A percentile compares a stretch with the other conserved stretches of the same genome.
Conservation (phyloP, 2,329 filamentous ascomycete genomes). For the Coccinonectria pachysandricola region DNA sequence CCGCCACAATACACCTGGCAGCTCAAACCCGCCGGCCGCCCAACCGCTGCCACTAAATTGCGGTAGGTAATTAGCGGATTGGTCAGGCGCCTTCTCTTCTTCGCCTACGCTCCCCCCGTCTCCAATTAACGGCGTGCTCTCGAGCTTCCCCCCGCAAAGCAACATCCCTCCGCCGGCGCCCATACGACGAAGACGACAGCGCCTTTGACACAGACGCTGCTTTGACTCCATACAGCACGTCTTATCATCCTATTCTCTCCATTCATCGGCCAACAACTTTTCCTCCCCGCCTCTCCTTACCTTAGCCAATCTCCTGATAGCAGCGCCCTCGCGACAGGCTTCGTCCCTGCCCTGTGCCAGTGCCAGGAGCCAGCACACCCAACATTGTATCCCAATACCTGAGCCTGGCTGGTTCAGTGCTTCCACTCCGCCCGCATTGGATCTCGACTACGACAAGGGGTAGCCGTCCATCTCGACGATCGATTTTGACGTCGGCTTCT, state of each 20-base stretch:
- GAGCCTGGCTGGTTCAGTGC: constrained; percentile 23
- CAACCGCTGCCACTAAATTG: neutral
- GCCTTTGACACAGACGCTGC: constrained; percentile 7
- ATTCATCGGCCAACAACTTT: constrained; percentile 1
- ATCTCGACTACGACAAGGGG: too few species aligned
- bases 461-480: too few species aligned
- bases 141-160: constrained; percentile 18
- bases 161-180: constrained; percentile 15
- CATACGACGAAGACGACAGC: constrained; percentile 14
- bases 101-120: constrained; percentile 7
- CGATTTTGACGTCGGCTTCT: constrained; percentile 7
- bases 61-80: too few species aligned
- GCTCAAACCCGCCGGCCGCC: neutral
- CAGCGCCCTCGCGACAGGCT: neutral
- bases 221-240: neutral
- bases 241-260: neutral
- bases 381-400: constrained; percentile 11
- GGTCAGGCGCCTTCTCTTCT: constrained; percentile 2
- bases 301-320: neutral
- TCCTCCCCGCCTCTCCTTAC: constrained; percentile 4
- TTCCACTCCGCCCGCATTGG: constrained; percentile 13
- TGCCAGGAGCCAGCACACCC: constrained; percentile 4
- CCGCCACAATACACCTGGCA: neutral
- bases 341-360: neutral
- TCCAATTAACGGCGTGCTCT: constrained; percentile 16